Percentiles rank a stretch among this genome's conserved stretches.
These are phyloP conservation scores for Saprolegnia parasitica DNA, from an alignment of 352 stramenopile genomes.

Conservation along the genomic window DNA sequence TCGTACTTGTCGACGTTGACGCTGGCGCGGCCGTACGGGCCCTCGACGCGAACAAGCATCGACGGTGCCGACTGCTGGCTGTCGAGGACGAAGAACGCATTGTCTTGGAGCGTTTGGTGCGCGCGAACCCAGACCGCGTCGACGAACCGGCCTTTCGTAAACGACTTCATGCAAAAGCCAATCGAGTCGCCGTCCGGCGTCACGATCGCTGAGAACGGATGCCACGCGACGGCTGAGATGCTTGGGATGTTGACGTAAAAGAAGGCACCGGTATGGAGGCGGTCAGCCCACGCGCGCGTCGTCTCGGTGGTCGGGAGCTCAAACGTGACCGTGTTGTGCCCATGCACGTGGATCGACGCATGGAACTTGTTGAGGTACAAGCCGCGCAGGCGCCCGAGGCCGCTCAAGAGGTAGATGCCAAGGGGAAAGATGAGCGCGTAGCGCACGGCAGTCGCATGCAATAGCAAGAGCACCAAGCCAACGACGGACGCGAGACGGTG, in stretches of 20 bases:
- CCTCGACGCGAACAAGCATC: conserved; percentile 53
- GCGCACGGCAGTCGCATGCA: conserved; percentile 53
- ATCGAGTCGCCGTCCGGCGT: conserved; percentile 69
- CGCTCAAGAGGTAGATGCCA: conserved; percentile 48
- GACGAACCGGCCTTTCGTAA: conserved; percentile 29
- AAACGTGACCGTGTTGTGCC: conserved; percentile 42
- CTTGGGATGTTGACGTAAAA: conserved; percentile 63
- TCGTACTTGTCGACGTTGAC: conserved; percentile 66
- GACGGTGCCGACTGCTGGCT: conserved; percentile 38
- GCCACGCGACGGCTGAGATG: conserved; percentile 60
- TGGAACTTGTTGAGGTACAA: conserved; percentile 34
- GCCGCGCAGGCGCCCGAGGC: conserved; percentile 43
- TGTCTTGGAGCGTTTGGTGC: conserved; percentile 44
- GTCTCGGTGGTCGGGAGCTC: conserved; percentile 46
- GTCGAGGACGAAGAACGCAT: conserved; percentile 38
- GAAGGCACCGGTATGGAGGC: conserved; percentile 57
- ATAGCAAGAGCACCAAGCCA: conserved; percentile 65
- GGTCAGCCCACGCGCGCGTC: conserved; percentile 51
- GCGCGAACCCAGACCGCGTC: conserved; percentile 39
- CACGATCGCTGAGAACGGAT: conserved; percentile 77
- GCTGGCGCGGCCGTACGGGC: conserved; percentile 58
- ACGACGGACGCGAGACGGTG: conserved; percentile 68
- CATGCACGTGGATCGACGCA: neutral
- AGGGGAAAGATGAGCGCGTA: conserved; percentile 55
- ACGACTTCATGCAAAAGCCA: conserved; percentile 62